These are phyloP conservation scores for Bruguiera gymnorhiza DNA, from an alignment of 345 rosid genomes.

Conservation along the genomic window DNA sequence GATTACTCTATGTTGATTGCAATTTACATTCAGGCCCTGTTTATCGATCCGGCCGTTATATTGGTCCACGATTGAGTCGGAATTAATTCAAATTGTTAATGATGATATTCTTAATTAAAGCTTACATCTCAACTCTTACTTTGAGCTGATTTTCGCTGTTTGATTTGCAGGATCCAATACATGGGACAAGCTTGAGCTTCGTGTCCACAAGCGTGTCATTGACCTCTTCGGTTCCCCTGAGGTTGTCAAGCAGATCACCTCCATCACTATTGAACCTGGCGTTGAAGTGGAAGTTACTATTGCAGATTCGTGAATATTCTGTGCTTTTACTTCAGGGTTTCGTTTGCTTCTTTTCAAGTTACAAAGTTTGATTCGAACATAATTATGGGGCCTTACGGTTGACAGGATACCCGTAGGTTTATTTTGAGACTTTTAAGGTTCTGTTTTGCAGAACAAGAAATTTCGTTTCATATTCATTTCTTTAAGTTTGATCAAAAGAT, in stretches of 20 bases:
- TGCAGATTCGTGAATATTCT: not conserved
- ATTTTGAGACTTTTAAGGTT: too few species aligned
- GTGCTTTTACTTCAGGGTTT: not conserved
- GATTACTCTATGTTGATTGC: not conserved
- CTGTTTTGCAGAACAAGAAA: too few species aligned
- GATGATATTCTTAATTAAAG: not conserved
- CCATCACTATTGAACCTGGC: not conserved
- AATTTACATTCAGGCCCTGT: not conserved
- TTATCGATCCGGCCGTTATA: too few species aligned
- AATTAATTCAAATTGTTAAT: too few species aligned
- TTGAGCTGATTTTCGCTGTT: not conserved
- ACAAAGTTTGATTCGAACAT: not conserved
- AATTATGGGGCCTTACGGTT: not conserved
- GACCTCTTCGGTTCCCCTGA: not conserved
- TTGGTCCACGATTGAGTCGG: too few species aligned
- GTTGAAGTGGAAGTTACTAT: not conserved
- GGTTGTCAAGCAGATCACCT: not conserved
- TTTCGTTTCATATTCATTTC: too few species aligned
- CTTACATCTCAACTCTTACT: not conserved
- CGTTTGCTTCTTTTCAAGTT: not conserved
- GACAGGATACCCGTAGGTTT: not conserved
- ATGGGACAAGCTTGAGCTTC: not conserved
- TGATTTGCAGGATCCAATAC: not conserved
- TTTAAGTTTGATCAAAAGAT: too few species aligned
- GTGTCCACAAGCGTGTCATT: not conserved